Evolutionary conservation across 1,284 basidiomycete genomes (phyloP).

Genomic region (Malassezia restricta): DNA sequence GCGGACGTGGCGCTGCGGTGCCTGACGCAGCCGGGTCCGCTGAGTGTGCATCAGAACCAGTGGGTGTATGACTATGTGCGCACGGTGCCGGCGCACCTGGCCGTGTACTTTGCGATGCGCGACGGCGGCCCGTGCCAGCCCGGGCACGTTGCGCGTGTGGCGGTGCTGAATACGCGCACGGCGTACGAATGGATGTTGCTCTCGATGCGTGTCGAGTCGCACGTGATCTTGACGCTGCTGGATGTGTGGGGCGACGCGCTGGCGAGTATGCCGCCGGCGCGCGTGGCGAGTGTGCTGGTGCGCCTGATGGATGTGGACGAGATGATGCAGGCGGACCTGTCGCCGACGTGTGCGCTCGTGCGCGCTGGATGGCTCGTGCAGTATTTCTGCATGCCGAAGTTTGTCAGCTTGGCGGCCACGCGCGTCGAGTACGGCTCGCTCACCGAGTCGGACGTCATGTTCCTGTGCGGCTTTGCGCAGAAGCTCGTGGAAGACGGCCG

Average conservation of each 20-base stretch:
- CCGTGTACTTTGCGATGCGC: background rate
- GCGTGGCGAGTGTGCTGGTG: background rate
- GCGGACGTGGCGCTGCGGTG: too few species aligned
- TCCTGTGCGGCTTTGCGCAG: background rate
- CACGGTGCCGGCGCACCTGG: background rate
- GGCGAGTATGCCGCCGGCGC: background rate
- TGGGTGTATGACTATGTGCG: background rate
- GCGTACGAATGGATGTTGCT: constrained; percentile 5
- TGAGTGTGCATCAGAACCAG: background rate
- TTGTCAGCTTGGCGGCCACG: background rate
- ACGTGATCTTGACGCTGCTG: background rate
- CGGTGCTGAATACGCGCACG: background rate
- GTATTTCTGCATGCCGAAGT: constrained; percentile 2
- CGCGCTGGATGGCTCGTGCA: constrained; percentile 3
- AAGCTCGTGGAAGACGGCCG: background rate
- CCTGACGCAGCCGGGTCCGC: too few species aligned
- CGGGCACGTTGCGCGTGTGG: background rate
- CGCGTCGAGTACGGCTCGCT: background rate
- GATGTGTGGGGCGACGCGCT: constrained; percentile 2
- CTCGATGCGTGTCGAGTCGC: background rate
- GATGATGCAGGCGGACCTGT: background rate
- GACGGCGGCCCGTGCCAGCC: background rate
- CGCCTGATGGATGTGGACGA: background rate
- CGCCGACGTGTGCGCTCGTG: background rate
- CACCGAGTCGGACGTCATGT: background rate